Evolutionary conservation across 306 rosid genomes (phyloP).

Genomic region (Purshia tridentata): DNA sequence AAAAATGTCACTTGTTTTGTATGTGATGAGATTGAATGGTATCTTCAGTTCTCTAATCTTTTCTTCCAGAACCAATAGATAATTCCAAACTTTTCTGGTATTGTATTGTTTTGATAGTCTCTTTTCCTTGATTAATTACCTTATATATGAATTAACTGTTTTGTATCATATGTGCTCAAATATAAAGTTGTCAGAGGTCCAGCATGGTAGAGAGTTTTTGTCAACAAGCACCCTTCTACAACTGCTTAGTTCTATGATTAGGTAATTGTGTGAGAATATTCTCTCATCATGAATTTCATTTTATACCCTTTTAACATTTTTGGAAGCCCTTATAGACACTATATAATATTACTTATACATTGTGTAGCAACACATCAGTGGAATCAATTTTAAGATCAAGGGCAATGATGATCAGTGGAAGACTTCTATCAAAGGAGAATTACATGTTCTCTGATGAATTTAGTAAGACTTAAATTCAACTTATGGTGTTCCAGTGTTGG

Average conservation of each 20-base stretch:
- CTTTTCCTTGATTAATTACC: conserved; percentile 2
- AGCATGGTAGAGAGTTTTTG: conserved; percentile 73
- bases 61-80: not conserved
- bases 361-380: conserved; percentile 50
- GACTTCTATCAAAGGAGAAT: conserved; percentile 67
- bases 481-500: not conserved
- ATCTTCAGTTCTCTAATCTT: not conserved
- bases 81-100: not conserved
- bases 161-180: conserved; percentile 27
- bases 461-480: conserved; percentile 48
- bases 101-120: not conserved
- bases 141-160: not conserved
- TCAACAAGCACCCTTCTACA: conserved; percentile 69
- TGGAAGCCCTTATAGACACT: not conserved
- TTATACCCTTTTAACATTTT: not conserved
- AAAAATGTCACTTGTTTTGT: not conserved
- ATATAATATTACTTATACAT: conserved; percentile 11
- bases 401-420: conserved; percentile 81
- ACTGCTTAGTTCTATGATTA: conserved; percentile 67
- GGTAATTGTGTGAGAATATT: conserved; percentile 40
- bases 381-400: conserved; percentile 72
- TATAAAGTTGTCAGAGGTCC: conserved; percentile 71
- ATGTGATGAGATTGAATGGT: not conserved
- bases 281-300: not conserved
- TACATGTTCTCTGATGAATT: conserved; percentile 58